Evolutionary conservation across 176 grass and related monocot genomes (phyloP), one percentile per base, ranked within the genome.

Genomic region (Raddia distichophylla): DNA sequence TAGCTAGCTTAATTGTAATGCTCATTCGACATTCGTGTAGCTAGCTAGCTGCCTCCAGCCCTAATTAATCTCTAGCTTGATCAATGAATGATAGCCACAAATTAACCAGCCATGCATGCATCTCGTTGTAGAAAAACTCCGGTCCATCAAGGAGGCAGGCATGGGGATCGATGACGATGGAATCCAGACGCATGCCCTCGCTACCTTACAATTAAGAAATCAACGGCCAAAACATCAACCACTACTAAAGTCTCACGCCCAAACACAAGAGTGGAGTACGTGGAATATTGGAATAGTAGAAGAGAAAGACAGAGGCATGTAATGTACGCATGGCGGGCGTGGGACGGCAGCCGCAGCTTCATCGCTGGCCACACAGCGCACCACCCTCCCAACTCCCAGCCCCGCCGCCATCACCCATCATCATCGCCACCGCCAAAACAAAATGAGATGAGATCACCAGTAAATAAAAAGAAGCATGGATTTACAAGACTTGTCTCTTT

Each of bases 301-400:
- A 16, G 1, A 40, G 13, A 74, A 50, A n/a, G 37, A 44, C 80
- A 78, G 51, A 67, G 69, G n/a, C 40, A 45, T 2, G 64, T 27
- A 27, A 45, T 2, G 64, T 27, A 27, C 1, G 27, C 27, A 27
- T 27, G 27, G 27, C 27, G 27, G 27, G 45, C 37, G 0, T 55
- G 67, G 79, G 80, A 34, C 86, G 81, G 86, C 86, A 7, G 86
- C 87, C 87, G 87, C 76, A 80, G 54, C 87, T 85, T 69, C 82
- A 75, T 76, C 87, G 70, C 63, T 85, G 87, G 87, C 87, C 82
- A 74, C 87, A 76, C 87, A 84, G 15, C 33, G 40, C 86, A 69
- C 80, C 73, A 45, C 79, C 79, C 9, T 10, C 2, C 16, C 12
- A 1, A 4, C n/a, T n/a, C n/a, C n/a, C n/a, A n/a, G n/a, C n/a